These are phyloP conservation scores for Cupressus sempervirens DNA, from an alignment of 75 land plant genomes.

Conservation along the genomic window DNA sequence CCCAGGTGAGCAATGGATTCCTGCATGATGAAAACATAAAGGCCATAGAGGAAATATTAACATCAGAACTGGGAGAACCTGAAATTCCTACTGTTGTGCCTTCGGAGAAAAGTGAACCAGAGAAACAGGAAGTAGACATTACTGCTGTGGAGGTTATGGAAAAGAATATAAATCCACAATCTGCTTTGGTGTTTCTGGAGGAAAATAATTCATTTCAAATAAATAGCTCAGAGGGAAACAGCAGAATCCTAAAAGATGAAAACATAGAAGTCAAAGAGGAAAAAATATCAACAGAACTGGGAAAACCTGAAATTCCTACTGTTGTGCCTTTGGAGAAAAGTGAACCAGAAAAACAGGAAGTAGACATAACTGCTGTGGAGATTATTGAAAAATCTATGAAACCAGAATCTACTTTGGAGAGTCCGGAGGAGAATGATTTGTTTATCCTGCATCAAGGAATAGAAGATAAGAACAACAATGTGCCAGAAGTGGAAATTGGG, in stretches of 20 bases:
- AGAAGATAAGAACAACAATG: neutral
- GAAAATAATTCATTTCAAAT: neutral
- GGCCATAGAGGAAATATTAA: neutral
- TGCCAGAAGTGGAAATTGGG: neutral
- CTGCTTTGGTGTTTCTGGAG: neutral
- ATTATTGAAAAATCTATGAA: neutral
- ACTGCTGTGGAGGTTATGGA: neutral
- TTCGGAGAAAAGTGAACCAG: neutral
- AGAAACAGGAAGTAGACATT: neutral
- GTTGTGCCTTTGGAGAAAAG: neutral
- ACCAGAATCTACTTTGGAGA: neutral
- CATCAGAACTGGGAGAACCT: neutral
- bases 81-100: neutral
- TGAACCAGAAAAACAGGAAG: neutral
- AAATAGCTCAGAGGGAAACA: neutral
- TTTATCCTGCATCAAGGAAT: neutral
- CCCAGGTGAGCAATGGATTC: constrained; percentile 6
- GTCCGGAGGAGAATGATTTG: neutral
- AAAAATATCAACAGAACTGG: neutral
- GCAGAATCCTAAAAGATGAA: neutral
- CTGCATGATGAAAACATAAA: neutral
- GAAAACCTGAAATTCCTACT: neutral
- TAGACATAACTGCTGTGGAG: neutral
- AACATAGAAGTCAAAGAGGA: neutral
- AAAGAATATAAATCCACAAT: neutral